Evolutionary conservation across 176 grass and related monocot genomes (phyloP).

Genomic region (Pharus latifolius): DNA sequence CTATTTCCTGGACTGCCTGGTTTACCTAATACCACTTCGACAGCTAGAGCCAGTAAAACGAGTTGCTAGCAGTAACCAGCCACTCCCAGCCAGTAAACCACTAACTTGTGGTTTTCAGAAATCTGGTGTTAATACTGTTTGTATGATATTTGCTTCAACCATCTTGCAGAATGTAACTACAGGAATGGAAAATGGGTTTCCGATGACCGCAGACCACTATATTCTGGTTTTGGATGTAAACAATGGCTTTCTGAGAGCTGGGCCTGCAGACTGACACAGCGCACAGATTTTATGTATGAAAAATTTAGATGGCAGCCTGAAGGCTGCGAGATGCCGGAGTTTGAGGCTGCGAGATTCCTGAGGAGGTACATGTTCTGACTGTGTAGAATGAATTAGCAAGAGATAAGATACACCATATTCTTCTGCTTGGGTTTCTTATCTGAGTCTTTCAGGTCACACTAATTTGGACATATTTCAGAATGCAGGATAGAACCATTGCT

Average conservation of each 20-base stretch:
- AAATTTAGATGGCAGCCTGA: conserved; percentile 86
- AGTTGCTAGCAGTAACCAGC: too few relatives aligned
- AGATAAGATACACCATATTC: neutral
- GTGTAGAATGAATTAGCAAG: conserved; percentile 18
- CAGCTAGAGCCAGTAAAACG: too few relatives aligned
- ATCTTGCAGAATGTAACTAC: conserved; percentile 54
- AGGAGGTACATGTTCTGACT: conserved; percentile 38
- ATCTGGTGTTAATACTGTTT: neutral
- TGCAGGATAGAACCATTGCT: conserved; percentile 85
- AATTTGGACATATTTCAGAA: conserved; percentile 70
- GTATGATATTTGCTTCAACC: conserved; percentile 14
- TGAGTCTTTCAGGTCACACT: too few relatives aligned
- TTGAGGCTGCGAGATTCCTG: conserved; percentile 62
- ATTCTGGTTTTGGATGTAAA: conserved; percentile 81
- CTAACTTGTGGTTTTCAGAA: too few relatives aligned
- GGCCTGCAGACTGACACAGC: conserved; percentile 80
- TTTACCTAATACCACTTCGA: too few relatives aligned
- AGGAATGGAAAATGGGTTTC: conserved; percentile 73
- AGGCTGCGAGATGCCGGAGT: conserved; percentile 57
- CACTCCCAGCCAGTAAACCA: too few relatives aligned
- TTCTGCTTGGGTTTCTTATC: conserved; percentile 7
- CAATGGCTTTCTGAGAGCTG: conserved; percentile 78
- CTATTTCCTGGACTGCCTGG: too few relatives aligned
- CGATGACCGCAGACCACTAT: conserved; percentile 53
- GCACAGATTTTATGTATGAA: conserved; percentile 70